Evolutionary conservation across 306 rosid species (phyloP), one percentile per base, ranked within the genome.

Genomic region (Castanopsis chinensis): DNA sequence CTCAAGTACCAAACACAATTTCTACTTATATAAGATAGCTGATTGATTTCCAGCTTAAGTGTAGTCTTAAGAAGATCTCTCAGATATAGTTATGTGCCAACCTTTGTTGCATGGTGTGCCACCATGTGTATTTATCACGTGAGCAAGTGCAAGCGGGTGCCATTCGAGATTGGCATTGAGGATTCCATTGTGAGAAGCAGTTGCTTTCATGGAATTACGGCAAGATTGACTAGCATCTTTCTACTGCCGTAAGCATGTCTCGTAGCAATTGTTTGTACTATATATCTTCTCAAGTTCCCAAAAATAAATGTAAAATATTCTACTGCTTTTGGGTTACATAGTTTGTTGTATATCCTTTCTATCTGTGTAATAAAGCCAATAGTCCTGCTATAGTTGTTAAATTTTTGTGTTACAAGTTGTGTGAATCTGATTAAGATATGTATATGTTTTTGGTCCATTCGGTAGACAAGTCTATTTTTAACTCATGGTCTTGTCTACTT

Each of bases 121-220:
- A 77, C 74, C 71, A 72, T 69, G 19, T 75, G 63, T 45, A 52
- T 79, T 64, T 83, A 63, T 74, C 78, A 70, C 79, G 53, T 43
- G 80, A 73, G 77, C 83, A 77, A 78, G 85, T 61, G 77, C 83
- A 79, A 78, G 85, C 57, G 80, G 82, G 56, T 76, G 77, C 63
- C 83, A 72, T 85, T 81, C n/a, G 60, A 72, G 79, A 78, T 14
- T 70, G 84, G 83, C 45, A 75, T 63, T 72, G 80, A 70, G 63
- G 87, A 67, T 71, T 76, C 75, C 71, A 67, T 55, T 53, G 73
- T 67, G 67, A 77, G 80, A 83, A 55, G 73, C 79, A 71, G 18
- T 27, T 8, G 67, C 15, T 0, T 78, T 65, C 45, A 72, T 73
- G 71, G 83, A 83, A 82, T 69, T 76, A 21, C 71, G 35, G 84